Conservation (phyloP, 1,284 basidiomycete species). For the Somion occarium region DNA sequence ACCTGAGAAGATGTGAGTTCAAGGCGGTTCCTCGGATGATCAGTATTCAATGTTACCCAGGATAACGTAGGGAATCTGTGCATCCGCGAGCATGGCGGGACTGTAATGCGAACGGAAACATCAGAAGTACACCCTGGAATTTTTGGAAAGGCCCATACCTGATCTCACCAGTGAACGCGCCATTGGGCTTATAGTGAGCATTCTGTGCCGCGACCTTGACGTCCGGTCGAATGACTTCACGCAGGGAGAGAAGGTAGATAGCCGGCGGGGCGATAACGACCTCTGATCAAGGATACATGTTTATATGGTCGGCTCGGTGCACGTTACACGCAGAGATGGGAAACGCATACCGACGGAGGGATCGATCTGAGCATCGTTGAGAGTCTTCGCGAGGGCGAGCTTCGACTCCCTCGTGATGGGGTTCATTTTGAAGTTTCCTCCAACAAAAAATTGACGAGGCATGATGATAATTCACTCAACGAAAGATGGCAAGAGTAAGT, state of each 20-base stretch:
- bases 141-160: slow-evolving; percentile 43
- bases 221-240: slow-evolving; percentile 54
- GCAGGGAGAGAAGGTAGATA: slow-evolving; percentile 74
- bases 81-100: slow-evolving; percentile 81
- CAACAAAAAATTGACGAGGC: slow-evolving; percentile 83
- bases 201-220: slow-evolving; percentile 90
- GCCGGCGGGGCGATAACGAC: slow-evolving; percentile 91
- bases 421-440: slow-evolving; percentile 98
- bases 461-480: slow-evolving; percentile 38
- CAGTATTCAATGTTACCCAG: slow-evolving; percentile 51
- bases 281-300: slow-evolving; percentile 45
- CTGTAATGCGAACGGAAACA: slow-evolving; percentile 30
- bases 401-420: slow-evolving; percentile 64
- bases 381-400: slow-evolving; percentile 54
- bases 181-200: slow-evolving; percentile 79
- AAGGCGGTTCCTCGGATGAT: neutral
- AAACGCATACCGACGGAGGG: slow-evolving; percentile 49
- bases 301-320: neutral
- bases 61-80: slow-evolving; percentile 88
- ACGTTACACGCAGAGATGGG: neutral
- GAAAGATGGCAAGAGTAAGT: too few species aligned
- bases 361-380: slow-evolving; percentile 80
- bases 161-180: slow-evolving; percentile 96
- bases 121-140: neutral
- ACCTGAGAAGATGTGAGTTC: slow-evolving; percentile 34